phyloP scores from a whole-genome alignment of 148 eudicot genomes.

The Agrostemma githago region DNA sequence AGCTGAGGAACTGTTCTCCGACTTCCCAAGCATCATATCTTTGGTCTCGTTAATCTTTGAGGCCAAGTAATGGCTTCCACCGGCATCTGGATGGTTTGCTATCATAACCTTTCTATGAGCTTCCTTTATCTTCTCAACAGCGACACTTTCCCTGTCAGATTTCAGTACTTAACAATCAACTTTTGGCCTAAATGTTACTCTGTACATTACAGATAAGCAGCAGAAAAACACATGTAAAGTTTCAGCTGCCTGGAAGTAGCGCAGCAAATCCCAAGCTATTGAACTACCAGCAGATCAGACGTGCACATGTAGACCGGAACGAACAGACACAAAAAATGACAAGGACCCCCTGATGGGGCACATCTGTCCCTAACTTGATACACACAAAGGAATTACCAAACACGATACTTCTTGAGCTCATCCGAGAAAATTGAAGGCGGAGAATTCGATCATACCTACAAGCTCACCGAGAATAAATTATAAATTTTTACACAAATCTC shows the following conservation, averaged over 20 bases:
- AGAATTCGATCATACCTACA: too few relatives aligned
- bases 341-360: too few relatives aligned
- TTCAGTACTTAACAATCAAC: not conserved
- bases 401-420: not conserved
- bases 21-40: slow-evolving; percentile 43
- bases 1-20: slow-evolving; percentile 35
- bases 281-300: not conserved
- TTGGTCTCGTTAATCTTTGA: slow-evolving; percentile 54
- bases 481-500: too few relatives aligned
- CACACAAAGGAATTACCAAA: not conserved
- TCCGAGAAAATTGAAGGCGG: too few relatives aligned
- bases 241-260: not conserved
- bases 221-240: not conserved
- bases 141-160: slow-evolving; percentile 35
- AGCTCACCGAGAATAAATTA: too few relatives aligned
- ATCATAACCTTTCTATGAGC: slow-evolving; percentile 53
- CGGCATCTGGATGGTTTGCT: slow-evolving; percentile 57
- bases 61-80: slow-evolving; percentile 58
- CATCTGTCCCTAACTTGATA: not conserved
- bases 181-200: too few relatives aligned
- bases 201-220: too few relatives aligned
- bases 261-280: not conserved
- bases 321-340: not conserved
- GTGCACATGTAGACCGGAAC: not conserved
- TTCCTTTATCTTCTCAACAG: slow-evolving; percentile 39